Evolutionary conservation across 352 stramenopile species (phyloP).

Genomic region (Stramenopiles sp.): DNA sequence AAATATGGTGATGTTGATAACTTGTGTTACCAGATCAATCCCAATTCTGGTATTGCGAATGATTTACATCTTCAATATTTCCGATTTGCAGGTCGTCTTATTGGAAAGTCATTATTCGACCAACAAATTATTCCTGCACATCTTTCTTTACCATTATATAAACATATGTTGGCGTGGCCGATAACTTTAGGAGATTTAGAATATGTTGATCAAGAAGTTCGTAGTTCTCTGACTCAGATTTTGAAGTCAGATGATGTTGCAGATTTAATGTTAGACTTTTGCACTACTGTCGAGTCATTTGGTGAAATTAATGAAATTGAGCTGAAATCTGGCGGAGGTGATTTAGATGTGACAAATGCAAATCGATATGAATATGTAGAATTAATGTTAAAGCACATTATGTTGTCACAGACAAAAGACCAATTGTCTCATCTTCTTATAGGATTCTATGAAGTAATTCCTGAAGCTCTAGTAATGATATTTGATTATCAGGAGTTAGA

Average conservation of each 20-base stretch:
- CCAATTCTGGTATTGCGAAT: constrained; percentile 88
- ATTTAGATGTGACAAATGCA: constrained; percentile 42
- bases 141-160: constrained; percentile 92
- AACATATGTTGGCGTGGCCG: constrained; percentile 86
- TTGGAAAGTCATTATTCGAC: constrained; percentile 92
- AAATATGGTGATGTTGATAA: constrained; percentile 85
- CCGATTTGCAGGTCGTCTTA: constrained; percentile 80
- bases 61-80: constrained; percentile 87
- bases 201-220: constrained; percentile 80
- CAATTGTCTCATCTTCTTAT: constrained; percentile 53
- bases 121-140: constrained; percentile 88
- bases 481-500: constrained; percentile 70
- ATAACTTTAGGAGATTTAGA: constrained; percentile 93
- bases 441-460: constrained; percentile 53
- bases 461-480: constrained; percentile 46
- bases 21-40: constrained; percentile 96
- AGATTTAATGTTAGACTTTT: constrained; percentile 51
- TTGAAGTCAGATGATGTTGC: constrained; percentile 23
- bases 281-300: constrained; percentile 47
- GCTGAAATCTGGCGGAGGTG: constrained; percentile 38
- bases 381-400: constrained; percentile 83
- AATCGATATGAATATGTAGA: constrained; percentile 74
- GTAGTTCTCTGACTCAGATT: constrained; percentile 55
- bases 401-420: constrained; percentile 84
- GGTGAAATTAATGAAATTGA: constrained; percentile 28